Evolutionary conservation across 208 protist species (phyloP).

Genomic region (Phytomonas sp.): DNA sequence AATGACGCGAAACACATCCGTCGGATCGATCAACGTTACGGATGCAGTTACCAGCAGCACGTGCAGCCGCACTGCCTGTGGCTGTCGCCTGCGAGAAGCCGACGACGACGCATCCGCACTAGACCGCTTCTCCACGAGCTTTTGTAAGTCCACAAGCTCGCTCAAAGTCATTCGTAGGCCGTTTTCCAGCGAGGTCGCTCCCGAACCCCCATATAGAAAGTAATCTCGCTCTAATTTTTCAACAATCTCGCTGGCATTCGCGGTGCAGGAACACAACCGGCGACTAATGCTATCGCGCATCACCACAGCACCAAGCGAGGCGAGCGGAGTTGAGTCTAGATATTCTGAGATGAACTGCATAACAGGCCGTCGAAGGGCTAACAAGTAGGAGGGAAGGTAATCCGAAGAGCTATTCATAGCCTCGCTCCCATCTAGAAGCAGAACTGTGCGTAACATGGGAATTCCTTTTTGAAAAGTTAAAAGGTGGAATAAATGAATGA

Average conservation of each 20-base stretch:
- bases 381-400: slow-evolving; percentile 76
- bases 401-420: slow-evolving; percentile 74
- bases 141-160: slow-evolving; percentile 67
- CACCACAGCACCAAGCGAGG: slow-evolving; percentile 60
- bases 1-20: slow-evolving; percentile 65
- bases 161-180: slow-evolving; percentile 67
- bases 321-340: slow-evolving; percentile 62
- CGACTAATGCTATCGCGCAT: slow-evolving; percentile 74
- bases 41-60: slow-evolving; percentile 63
- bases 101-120: neutral
- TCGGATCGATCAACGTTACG: slow-evolving; percentile 73
- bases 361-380: slow-evolving; percentile 60
- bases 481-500: slow-evolving; percentile 5
- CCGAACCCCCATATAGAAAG: slow-evolving; percentile 74
- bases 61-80: slow-evolving; percentile 30
- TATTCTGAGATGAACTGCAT: slow-evolving; percentile 45
- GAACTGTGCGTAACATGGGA: slow-evolving; percentile 61
- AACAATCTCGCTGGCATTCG: slow-evolving; percentile 51
- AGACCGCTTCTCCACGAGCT: slow-evolving; percentile 21
- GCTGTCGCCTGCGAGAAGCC: slow-evolving; percentile 6
- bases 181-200: slow-evolving; percentile 67
- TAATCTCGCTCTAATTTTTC: slow-evolving; percentile 63
- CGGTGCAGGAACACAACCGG: slow-evolving; percentile 49
- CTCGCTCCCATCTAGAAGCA: slow-evolving; percentile 79
- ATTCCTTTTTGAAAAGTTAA: neutral